These are phyloP conservation scores for Cladosporium sphaerospermum DNA, from an alignment of 2,329 filamentous ascomycete species.

Conservation along the genomic window DNA sequence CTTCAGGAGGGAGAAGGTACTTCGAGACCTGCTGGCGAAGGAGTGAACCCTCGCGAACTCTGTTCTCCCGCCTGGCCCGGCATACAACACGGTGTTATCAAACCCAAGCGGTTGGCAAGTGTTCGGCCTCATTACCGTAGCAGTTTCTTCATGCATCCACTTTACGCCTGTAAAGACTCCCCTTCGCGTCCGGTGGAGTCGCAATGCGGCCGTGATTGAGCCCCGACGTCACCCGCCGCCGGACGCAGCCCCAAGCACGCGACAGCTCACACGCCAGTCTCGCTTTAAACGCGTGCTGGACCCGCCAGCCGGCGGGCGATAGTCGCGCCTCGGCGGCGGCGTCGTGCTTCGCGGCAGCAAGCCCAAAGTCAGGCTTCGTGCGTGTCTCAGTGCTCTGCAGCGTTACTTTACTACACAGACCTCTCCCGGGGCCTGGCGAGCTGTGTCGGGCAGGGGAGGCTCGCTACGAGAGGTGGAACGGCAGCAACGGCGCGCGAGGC, in stretches of 20 bases:
- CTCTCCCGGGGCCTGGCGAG: slow-evolving; percentile 5
- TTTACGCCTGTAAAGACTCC: slow-evolving; percentile 14
- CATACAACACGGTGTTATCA: too few relatives aligned
- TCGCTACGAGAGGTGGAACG: slow-evolving; percentile 5
- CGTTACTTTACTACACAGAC: slow-evolving; percentile 4
- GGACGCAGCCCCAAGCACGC: neutral
- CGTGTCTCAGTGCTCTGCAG: slow-evolving; percentile 9
- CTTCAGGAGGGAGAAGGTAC: too few relatives aligned
- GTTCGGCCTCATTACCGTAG: slow-evolving; percentile 15
- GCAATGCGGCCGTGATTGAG: neutral
- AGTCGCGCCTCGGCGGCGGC: slow-evolving; percentile 2
- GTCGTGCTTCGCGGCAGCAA: neutral
- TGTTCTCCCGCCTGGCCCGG: too few relatives aligned
- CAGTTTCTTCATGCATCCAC: slow-evolving; percentile 20
- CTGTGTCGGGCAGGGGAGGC: slow-evolving; percentile 4
- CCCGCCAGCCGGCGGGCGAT: slow-evolving; percentile 3
- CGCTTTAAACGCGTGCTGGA: neutral
- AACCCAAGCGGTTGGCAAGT: too few relatives aligned
- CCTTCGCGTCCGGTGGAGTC: slow-evolving; percentile 4
- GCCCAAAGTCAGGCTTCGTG: neutral
- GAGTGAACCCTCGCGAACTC: too few relatives aligned
- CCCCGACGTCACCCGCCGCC: slow-evolving; percentile 5
- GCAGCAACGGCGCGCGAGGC: slow-evolving; percentile 4
- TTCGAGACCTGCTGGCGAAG: too few relatives aligned
- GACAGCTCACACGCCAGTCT: slow-evolving; percentile 8